These are phyloP conservation scores for Fomitopsis serialis DNA, from an alignment of 768 basidiomycete species.

Conservation along the genomic window DNA sequence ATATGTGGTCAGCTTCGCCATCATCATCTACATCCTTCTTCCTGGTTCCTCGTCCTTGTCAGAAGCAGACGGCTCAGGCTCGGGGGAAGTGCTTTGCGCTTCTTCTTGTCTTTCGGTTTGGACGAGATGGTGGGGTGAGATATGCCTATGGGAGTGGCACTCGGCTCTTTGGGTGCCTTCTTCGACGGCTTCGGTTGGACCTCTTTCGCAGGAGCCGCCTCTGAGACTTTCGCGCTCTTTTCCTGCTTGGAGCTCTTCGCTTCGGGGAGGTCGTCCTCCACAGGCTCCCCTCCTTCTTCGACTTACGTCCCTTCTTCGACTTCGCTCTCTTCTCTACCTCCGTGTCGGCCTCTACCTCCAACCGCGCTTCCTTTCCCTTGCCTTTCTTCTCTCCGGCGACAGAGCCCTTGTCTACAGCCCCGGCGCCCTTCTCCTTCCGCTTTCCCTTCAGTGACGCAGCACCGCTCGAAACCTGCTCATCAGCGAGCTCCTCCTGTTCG, in stretches of 20 bases:
- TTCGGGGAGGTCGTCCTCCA: neutral
- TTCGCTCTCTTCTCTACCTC: slow-evolving; percentile 4
- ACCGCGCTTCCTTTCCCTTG: slow-evolving; percentile 10
- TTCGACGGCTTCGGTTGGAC: neutral
- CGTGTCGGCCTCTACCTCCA: slow-evolving; percentile 1
- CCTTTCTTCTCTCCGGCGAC: slow-evolving; percentile 9
- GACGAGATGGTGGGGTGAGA: neutral
- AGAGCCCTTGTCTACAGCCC: neutral
- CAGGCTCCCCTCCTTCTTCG: neutral
- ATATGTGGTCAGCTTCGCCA: slow-evolving; percentile 38
- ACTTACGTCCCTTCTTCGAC: neutral
- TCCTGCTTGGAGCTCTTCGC: neutral
- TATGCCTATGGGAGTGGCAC: neutral
- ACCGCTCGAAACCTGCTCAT: too few relatives aligned
- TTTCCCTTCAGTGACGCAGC: too few relatives aligned
- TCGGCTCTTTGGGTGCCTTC: neutral
- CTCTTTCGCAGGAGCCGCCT: neutral
- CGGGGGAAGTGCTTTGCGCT: slow-evolving; percentile 7
- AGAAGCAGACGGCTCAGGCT: slow-evolving; percentile 4
- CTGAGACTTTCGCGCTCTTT: slow-evolving; percentile 4
- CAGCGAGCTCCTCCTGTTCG: neutral
- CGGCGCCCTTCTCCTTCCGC: neutral
- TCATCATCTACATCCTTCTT: slow-evolving; percentile 5
- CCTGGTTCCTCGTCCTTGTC: slow-evolving; percentile 7
- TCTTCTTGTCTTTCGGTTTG: slow-evolving; percentile 6